Evolutionary conservation across 2,329 filamentous ascomycete species (phyloP), one percentile per base, ranked within the genome.

Genomic region (Aspergillus latus): DNA sequence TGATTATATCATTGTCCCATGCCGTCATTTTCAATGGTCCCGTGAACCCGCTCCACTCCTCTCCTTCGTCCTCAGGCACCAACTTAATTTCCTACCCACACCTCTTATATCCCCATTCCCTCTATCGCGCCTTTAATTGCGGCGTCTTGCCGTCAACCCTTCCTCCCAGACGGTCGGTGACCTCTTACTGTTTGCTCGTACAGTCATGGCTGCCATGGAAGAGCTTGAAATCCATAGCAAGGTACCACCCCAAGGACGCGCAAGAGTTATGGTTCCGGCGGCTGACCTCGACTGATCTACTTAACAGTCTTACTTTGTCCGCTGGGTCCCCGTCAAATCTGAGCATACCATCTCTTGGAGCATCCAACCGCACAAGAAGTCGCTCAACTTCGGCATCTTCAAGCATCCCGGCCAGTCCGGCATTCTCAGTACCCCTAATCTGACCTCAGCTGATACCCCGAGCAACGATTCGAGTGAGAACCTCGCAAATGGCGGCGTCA

Each of bases 171-270:
- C n/a, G 29, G 7, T 15, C 34, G 16, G 49, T 34, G 32, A 30
- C 39, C 29, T 55, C 39, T 7, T 34, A 30, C 13, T 49, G 37
- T n/a, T 29, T 44, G 43, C 45, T 49, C 46, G 50, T 53, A 55
- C 63, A 65, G 63, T 47, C 57, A 96, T 96, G 92, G 92, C 90
- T 58, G 91, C 90, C 71, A 95, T 97, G 81, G 94, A 99, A 80
- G 90, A 95, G 78, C 83, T 99, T 65, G 91, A 97, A 76, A 90
- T 99, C 65, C 93, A 97, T 76, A 96, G 92, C 85, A 96, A 95
- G 86, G 93, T 94, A 83, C 65, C 80, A 52, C 51, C 51, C 34
- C 49, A 54, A 46, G 61, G 47, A 43, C 49, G 36, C 49, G 49
- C 26, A 44, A 10, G 9, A 54, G 45, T 34, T 36, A 29, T 34